These are phyloP conservation scores for Rhodomyrtus tomentosa DNA, from an alignment of 345 rosid species.

Conservation along the genomic window DNA sequence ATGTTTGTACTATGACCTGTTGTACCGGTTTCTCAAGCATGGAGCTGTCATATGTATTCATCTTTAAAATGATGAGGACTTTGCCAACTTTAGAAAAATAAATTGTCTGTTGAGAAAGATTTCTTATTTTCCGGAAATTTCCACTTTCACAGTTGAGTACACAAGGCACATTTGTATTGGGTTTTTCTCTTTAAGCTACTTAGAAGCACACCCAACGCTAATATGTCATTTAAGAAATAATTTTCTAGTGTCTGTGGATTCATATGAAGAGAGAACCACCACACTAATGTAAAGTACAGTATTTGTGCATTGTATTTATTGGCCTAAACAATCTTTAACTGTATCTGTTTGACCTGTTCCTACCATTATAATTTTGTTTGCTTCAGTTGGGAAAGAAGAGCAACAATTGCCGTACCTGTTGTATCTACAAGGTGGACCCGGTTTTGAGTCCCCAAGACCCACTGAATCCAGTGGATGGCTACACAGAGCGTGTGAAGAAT, in stretches of 20 bases:
- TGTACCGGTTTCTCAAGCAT: not conserved
- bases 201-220: not conserved
- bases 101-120: not conserved
- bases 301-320: not conserved
- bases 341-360: not conserved
- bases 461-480: constrained; percentile 84
- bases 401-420: constrained; percentile 60
- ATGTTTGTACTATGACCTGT: not conserved
- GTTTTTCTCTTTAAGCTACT: not conserved
- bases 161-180: not conserved
- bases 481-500: constrained; percentile 75
- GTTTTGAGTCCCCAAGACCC: constrained; percentile 81
- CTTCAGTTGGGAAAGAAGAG: constrained; percentile 70
- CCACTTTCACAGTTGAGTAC: not conserved
- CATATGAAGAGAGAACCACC: not conserved
- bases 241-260: not conserved
- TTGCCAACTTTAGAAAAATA: not conserved
- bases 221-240: not conserved
- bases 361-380: constrained; percentile 2
- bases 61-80: not conserved
- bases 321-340: not conserved
- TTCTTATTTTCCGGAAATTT: not conserved
- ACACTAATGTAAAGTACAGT: not conserved
- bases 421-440: constrained; percentile 92
- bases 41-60: not conserved